Percentiles rank a stretch among this genome's conserved stretches.
These are phyloP conservation scores for thale cress (Arabidopsis thaliana) DNA, from an alignment of 345 rosid genomes.

Conservation along the genomic window TAIR10.1 NC_003074.8:924001-924500, in stretches of 20 bases:
- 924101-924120: slow-evolving; percentile 82
- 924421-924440: slow-evolving; percentile 21
- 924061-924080: slow-evolving; percentile 60
- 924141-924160: slow-evolving; percentile 89
- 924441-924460: slow-evolving; percentile 59
- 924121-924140: slow-evolving; percentile 74
- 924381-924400: slow-evolving; percentile 10
- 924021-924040: slow-evolving; percentile 7
- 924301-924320: slow-evolving; percentile 99
- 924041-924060: slow-evolving; percentile 31
- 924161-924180: slow-evolving; percentile 74
- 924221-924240: slow-evolving; percentile 19
- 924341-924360: slow-evolving; percentile 92
- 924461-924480: slow-evolving; percentile 92
- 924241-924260: slow-evolving; percentile 84
- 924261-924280: slow-evolving; percentile 91
- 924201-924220: slow-evolving; percentile 18
- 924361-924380: slow-evolving; percentile 68
- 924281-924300: slow-evolving; percentile 94
- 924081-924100: slow-evolving; percentile 82
- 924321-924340: slow-evolving; percentile 93
- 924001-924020: slow-evolving; percentile 16
- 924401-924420: background rate
- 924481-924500: slow-evolving; percentile 94
- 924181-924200: slow-evolving; percentile 12